phyloP scores from a whole-genome alignment of 306 rosid genomes.

The Benincasa hispida region DNA sequence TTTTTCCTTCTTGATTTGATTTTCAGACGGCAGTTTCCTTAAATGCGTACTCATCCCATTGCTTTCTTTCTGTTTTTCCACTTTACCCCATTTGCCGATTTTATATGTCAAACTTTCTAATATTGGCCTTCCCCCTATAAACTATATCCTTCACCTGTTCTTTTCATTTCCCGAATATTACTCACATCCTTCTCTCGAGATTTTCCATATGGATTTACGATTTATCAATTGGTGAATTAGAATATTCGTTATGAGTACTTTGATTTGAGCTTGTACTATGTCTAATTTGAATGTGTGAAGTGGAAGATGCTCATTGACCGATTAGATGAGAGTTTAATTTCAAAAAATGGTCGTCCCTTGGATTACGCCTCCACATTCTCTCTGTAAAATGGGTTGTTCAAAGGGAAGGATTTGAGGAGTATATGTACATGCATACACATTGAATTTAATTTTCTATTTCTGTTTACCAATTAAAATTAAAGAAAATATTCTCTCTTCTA shows the following conservation, averaged over 20 bases:
- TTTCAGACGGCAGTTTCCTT: not conserved
- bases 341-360: not conserved
- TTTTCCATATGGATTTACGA: not conserved
- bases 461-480: not conserved
- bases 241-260: not conserved
- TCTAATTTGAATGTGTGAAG: not conserved
- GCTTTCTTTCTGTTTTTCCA: not conserved
- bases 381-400: not conserved
- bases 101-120: not conserved
- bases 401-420: not conserved
- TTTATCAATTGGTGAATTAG: not conserved
- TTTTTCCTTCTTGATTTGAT: not conserved
- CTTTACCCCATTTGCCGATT: not conserved
- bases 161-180: not conserved
- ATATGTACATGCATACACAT: not conserved
- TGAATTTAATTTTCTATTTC: not conserved
- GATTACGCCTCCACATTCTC: not conserved
- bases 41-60: not conserved
- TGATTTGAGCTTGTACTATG: not conserved
- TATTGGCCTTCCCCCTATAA: not conserved
- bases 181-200: not conserved
- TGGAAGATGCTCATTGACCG: not conserved
- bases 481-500: not conserved
- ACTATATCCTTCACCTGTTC: not conserved
- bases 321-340: not conserved